These are phyloP conservation scores for Coemansia javaensis DNA, from an alignment of 192 early-diverging fungal genomes.

Conservation along the genomic window DNA sequence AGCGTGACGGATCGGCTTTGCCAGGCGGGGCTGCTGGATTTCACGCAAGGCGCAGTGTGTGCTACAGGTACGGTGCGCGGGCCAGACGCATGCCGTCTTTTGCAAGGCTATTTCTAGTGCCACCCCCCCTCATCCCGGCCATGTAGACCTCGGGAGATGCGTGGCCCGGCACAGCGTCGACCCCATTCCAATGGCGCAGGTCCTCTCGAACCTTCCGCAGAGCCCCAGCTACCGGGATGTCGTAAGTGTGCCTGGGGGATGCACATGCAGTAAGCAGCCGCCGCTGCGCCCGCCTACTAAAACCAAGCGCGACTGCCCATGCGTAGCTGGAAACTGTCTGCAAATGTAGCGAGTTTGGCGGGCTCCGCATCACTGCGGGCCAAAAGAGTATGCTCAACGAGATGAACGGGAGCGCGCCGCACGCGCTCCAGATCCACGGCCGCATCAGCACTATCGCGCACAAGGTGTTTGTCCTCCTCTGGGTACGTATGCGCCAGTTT, in stretches of 20 bases:
- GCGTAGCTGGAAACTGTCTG: conserved; percentile 24
- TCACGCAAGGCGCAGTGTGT: neutral
- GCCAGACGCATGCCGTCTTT: no score
- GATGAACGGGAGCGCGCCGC: conserved; percentile 19
- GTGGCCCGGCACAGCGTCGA: conserved; percentile 30
- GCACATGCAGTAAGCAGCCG: neutral
- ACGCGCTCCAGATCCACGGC: conserved; percentile 3
- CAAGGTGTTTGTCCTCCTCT: conserved; percentile 31
- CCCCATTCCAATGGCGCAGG: conserved; percentile 15
- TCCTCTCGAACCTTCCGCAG: conserved; percentile 6
- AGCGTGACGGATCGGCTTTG: neutral
- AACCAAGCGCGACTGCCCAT: neutral
- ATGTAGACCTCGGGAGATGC: conserved; percentile 23
- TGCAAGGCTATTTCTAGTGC: no score
- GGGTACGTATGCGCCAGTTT: no score
- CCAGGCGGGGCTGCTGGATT: neutral
- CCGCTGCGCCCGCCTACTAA: no score
- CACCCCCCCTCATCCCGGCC: no score
- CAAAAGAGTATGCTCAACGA: conserved; percentile 38
- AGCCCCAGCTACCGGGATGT: conserved; percentile 18
- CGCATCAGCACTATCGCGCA: conserved; percentile 14
- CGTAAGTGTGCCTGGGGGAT: conserved; percentile 13
- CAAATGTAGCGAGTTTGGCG: conserved; percentile 15
- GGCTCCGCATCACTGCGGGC: conserved; percentile 18
- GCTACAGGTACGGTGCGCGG: neutral